Percentiles rank a stretch among this genome's conserved stretches.
Conservation (phyloP, 768 basidiomycete genomes). For the Punctularia strigosozonata region DNA sequence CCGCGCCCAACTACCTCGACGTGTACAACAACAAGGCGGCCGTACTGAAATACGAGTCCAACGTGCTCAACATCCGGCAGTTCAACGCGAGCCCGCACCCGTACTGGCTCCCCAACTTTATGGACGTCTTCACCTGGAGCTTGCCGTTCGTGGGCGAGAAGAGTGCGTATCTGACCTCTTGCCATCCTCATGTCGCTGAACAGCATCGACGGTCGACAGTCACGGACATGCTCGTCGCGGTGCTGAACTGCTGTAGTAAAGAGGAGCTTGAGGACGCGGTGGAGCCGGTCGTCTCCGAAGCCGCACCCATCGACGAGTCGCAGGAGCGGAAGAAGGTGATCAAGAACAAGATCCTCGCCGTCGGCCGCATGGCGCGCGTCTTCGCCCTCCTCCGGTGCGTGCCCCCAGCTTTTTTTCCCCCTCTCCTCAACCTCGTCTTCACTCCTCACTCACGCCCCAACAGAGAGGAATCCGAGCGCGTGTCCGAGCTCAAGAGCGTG, state of each 20-base stretch:
- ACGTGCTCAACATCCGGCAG: constrained; percentile 97
- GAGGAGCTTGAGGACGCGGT: constrained; percentile 87
- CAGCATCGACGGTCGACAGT: constrained; percentile 34
- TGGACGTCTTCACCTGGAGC: constrained; percentile 99
- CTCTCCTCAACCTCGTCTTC: background rate
- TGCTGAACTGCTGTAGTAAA: constrained; percentile 93
- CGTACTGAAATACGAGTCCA: constrained; percentile 97
- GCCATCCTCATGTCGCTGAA: background rate
- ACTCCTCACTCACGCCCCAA: background rate
- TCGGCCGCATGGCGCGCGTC: constrained; percentile 92
- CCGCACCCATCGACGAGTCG: constrained; percentile 30
- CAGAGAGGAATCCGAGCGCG: constrained; percentile 96
- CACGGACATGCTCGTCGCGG: constrained; percentile 97
- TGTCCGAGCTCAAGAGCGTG: constrained; percentile 92
- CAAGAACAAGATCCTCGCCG: constrained; percentile 97
- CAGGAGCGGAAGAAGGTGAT: constrained; percentile 80
- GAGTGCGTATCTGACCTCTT: constrained; percentile 41
- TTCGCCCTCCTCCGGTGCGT: constrained; percentile 89
- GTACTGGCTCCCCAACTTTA: constrained; percentile 99
- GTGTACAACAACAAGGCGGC: constrained; percentile 99
- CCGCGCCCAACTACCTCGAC: constrained; percentile 95
- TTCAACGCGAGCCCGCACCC: constrained; percentile 87
- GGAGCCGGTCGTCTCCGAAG: constrained; percentile 20
- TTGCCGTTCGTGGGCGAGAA: constrained; percentile 96
- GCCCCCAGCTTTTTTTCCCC: too few relatives aligned